These are phyloP conservation scores for Madurella mycetomatis DNA, from an alignment of 2,329 filamentous ascomycete genomes.

Conservation along the genomic window DNA sequence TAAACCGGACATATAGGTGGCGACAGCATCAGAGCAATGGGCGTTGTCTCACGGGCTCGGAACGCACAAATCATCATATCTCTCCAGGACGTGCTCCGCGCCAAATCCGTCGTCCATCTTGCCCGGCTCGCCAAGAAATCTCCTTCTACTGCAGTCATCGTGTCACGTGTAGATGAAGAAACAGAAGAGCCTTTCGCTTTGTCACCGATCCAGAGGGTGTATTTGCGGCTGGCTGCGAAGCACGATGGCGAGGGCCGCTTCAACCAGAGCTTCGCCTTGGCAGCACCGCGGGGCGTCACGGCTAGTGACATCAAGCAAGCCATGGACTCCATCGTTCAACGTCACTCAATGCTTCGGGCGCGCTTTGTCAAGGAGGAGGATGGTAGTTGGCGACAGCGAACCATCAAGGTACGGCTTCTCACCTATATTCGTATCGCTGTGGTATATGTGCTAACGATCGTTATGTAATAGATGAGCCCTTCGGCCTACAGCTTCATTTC, in stretches of 20 bases:
- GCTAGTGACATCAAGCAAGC: conserved; percentile 15
- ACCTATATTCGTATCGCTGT: neutral
- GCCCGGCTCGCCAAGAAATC: conserved; percentile 18
- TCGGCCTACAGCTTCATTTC: conserved; percentile 11
- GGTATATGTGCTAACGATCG: neutral
- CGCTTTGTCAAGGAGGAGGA: conserved; percentile 13
- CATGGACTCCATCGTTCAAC: conserved; percentile 20
- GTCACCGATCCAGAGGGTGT: conserved; percentile 23
- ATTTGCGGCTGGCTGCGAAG: conserved; percentile 10
- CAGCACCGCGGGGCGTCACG: conserved; percentile 9
- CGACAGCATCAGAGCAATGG: conserved; percentile 26
- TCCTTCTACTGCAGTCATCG: neutral
- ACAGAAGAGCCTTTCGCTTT: conserved; percentile 15
- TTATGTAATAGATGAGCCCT: conserved; percentile 11
- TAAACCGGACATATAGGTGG: conserved; percentile 16
- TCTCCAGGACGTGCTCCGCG: conserved; percentile 23
- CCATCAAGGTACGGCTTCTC: conserved; percentile 12
- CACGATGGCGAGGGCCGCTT: conserved; percentile 20
- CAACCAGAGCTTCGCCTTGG: conserved; percentile 23
- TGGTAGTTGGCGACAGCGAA: conserved; percentile 20
- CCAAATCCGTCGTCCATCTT: conserved; percentile 23
- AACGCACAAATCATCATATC: conserved; percentile 21
- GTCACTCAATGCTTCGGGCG: conserved; percentile 23
- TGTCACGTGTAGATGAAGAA: conserved; percentile 1
- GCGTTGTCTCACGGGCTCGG: conserved; percentile 24